Conservation (phyloP, 148 eudicot species). For the Camellia sinensis region DNA sequence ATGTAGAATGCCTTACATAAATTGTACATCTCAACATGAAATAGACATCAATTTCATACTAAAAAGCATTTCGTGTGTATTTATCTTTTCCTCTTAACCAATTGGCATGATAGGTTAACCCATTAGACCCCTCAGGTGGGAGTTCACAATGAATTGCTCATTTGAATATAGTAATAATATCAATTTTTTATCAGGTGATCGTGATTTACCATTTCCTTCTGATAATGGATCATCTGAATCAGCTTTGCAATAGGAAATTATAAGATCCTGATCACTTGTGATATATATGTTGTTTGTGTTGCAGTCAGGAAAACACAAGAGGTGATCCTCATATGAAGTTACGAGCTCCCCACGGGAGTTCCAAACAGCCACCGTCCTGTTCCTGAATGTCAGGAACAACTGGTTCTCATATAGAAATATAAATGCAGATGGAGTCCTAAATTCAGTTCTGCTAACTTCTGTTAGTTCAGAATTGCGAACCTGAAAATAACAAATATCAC, state of each 20-base stretch:
- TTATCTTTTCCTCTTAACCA: background rate
- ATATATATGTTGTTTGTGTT: conserved; percentile 95
- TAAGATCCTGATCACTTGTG: conserved; percentile 96
- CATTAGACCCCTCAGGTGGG: background rate
- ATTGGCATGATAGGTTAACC: background rate
- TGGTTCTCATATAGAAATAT: too few relatives aligned
- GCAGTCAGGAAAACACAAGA: conserved; percentile 97
- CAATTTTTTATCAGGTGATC: background rate
- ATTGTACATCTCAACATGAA: background rate
- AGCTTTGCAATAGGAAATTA: conserved; percentile 94
- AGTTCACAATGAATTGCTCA: background rate
- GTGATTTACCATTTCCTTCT: conserved; percentile 63
- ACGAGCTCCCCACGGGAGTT: too few relatives aligned
- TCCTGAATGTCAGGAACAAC: too few relatives aligned
- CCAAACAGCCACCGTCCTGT: too few relatives aligned
- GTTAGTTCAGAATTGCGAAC: conserved; percentile 75
- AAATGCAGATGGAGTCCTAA: too few relatives aligned
- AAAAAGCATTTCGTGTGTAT: background rate
- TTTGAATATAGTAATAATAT: background rate
- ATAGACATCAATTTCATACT: background rate
- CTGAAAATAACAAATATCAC: conserved; percentile 37
- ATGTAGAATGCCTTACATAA: background rate
- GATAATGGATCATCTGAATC: conserved; percentile 70
- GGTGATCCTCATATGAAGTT: conserved; percentile 32
- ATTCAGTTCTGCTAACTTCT: too few relatives aligned